Base-by-base conservation (phyloP, 768 basidiomycete genomes). In the Coprinopsis sp. region DNA sequence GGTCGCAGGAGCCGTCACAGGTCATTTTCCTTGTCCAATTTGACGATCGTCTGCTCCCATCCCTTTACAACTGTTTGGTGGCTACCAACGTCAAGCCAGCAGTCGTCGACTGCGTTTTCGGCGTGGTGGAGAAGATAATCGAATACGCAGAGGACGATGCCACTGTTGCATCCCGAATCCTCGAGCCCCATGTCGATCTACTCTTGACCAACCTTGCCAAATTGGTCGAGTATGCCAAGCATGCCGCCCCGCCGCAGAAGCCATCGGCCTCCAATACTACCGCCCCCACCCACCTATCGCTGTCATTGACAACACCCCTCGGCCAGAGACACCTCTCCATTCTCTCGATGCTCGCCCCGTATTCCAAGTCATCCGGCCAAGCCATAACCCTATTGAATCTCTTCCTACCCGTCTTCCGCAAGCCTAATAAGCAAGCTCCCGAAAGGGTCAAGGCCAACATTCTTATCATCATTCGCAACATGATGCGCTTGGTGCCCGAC, bases 361-460 rank as follows among this genome's bases (percentile, higher is more conserved):
- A 87, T 58, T 78, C 88, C 36, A 69, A 73, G 1, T 81, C 91
- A 56, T 70, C 79, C 2, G 61, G 65, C 0, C 89, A 97, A 58
- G 91, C 92, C 1, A 71, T 78, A 13, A 77, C 77, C 4, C 73
- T 98, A 4, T 73, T 92, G 18, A 58, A 67, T 0, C 72, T 97
- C 3, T 84, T 97, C 58, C 66, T 78, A 0, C 93, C 93, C 1
- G 72, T 96, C 22, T 71, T 98, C 12, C 83, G 85, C 38, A 85
- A 82, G 54, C 83, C 91, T 2, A 63, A 75, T 19, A 89, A 82
- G 59, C 61, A 82, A 3, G 78, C 96, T 0, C 77, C 87, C 0
- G 96, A 99, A 67, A 89, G 84, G 62, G 73, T 85, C 62, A 97
- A 98, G 69, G 70, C 79, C 30, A 80, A 94, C 58, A 64, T 97